phyloP scores from a whole-genome alignment of 2,329 filamentous ascomycete species.

The Aspergillus fijiensis region DNA sequence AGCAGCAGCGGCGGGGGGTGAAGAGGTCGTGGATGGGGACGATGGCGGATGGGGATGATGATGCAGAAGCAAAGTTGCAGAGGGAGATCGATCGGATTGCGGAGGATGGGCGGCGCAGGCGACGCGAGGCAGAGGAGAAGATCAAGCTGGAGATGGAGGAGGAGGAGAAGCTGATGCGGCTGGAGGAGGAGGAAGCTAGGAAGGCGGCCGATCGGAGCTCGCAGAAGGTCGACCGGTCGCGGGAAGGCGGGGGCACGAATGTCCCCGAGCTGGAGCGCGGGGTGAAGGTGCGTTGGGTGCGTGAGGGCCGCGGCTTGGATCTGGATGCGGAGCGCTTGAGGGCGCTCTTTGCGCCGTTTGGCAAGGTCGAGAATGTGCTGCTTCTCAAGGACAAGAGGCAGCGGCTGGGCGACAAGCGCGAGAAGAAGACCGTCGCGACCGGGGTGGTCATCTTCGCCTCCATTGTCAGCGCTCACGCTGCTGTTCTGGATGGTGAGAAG shows the following conservation, averaged over 20 bases:
- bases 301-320: constrained; percentile 47
- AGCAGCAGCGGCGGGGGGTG: constrained; percentile 51
- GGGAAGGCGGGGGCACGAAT: constrained; percentile 41
- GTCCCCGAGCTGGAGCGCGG: constrained; percentile 58
- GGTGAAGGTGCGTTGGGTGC: constrained; percentile 57
- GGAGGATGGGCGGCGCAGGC: constrained; percentile 54
- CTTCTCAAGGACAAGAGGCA: constrained; percentile 59
- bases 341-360: constrained; percentile 54
- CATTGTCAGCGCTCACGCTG: constrained; percentile 58
- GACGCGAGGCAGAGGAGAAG: constrained; percentile 49
- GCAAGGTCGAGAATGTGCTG: constrained; percentile 56
- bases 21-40: constrained; percentile 54
- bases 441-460: constrained; percentile 58
- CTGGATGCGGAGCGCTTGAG: constrained; percentile 51
- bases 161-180: constrained; percentile 36
- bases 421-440: constrained; percentile 53
- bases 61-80: constrained; percentile 52
- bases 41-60: constrained; percentile 30
- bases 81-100: constrained; percentile 55
- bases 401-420: constrained; percentile 49
- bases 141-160: constrained; percentile 47
- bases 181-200: constrained; percentile 47
- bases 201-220: constrained; percentile 35
- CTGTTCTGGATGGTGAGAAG: constrained; percentile 52
- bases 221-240: constrained; percentile 35